These are phyloP conservation scores for Trametes pubescens DNA, from an alignment of 1,284 basidiomycete species.

Conservation along the genomic window DNA sequence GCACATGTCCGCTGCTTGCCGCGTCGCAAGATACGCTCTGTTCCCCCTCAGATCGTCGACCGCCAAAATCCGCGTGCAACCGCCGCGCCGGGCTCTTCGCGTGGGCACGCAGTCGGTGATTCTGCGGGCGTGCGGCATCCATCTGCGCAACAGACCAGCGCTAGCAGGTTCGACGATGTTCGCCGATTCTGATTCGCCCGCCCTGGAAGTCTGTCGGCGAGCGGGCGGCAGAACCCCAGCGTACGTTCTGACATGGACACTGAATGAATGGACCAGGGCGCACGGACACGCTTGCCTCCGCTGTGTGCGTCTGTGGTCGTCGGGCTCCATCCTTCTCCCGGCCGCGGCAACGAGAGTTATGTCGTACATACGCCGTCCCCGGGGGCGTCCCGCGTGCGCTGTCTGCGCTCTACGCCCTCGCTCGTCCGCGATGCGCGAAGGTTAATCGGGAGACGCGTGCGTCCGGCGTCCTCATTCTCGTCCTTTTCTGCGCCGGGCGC, in stretches of 20 bases:
- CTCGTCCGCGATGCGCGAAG: slow-evolving; percentile 1
- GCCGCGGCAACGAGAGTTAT: not conserved
- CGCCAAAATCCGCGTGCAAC: not conserved
- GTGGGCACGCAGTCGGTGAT: slow-evolving; percentile 5
- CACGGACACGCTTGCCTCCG: not conserved
- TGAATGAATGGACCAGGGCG: not conserved
- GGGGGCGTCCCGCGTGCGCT: not conserved
- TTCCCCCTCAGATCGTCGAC: not conserved
- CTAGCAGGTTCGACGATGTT: not conserved
- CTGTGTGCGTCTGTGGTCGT: not conserved
- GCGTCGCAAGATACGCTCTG: not conserved
- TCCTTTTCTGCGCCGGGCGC: not conserved
- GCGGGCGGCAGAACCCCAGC: slow-evolving; percentile 5
- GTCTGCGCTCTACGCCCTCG: slow-evolving; percentile 3
- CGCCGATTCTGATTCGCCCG: not conserved
- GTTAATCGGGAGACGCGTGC: not conserved
- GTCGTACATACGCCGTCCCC: not conserved
- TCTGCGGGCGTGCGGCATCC: slow-evolving; percentile 1
- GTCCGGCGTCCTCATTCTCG: not conserved
- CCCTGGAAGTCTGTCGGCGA: not conserved
- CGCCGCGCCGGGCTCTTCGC: not conserved
- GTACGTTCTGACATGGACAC: slow-evolving; percentile 4
- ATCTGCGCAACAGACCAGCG: not conserved
- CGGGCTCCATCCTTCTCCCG: not conserved
- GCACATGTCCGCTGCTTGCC: not conserved